phyloP scores from a whole-genome alignment of 2,329 filamentous ascomycete genomes.

The Orbilia javanica region DNA sequence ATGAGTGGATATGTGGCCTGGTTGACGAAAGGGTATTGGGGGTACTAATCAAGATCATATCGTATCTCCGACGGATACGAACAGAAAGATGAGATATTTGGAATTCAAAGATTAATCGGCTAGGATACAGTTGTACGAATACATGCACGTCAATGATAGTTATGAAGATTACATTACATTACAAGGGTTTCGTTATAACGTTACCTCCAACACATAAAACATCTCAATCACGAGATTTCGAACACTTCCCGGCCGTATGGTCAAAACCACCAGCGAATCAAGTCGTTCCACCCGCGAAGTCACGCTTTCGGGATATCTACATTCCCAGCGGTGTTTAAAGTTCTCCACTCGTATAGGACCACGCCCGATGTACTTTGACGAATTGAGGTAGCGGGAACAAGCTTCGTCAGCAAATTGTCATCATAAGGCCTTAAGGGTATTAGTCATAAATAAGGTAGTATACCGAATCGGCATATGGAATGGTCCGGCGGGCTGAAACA shows the following conservation, averaged over 20 bases:
- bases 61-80: too few relatives aligned
- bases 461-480: too few relatives aligned
- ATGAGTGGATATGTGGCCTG: slow-evolving; percentile 53
- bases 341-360: too few relatives aligned
- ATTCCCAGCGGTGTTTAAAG: background rate
- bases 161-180: background rate
- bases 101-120: too few relatives aligned
- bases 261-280: background rate
- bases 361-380: background rate
- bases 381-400: background rate
- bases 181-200: background rate
- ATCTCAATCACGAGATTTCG: background rate
- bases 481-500: too few relatives aligned
- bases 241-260: background rate
- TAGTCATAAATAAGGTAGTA: background rate
- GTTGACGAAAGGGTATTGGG: slow-evolving; percentile 44
- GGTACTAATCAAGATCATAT: background rate
- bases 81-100: too few relatives aligned
- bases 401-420: slow-evolving; percentile 18
- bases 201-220: background rate
- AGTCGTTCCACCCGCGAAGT: background rate
- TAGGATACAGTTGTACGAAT: slow-evolving; percentile 1
- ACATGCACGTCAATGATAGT: background rate
- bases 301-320: background rate
- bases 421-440: background rate